Evolutionary conservation across 148 eudicot species (phyloP).

Genomic region (Selenicereus undatus): DNA sequence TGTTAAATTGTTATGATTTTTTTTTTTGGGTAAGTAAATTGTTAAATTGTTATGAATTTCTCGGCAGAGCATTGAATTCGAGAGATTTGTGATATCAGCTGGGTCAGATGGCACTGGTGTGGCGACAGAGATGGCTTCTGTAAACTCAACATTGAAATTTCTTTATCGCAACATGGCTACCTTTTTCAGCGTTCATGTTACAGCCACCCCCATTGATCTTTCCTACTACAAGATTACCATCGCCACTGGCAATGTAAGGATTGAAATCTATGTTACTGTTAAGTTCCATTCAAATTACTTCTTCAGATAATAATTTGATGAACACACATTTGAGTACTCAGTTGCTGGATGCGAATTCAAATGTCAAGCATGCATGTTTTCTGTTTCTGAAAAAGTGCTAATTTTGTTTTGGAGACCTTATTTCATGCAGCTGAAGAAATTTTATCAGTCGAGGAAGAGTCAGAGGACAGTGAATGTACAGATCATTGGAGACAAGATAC

Average conservation of each 20-base stretch:
- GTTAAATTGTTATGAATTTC: background rate
- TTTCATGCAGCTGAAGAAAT: constrained; percentile 62
- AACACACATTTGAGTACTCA: background rate
- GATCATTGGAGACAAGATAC: constrained; percentile 49
- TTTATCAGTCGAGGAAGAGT: constrained; percentile 63
- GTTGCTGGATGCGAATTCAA: background rate
- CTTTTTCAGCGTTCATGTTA: constrained; percentile 8
- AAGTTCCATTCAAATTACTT: too few relatives aligned
- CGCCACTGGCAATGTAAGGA: constrained; percentile 5
- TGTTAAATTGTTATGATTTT: background rate
- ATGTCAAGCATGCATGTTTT: background rate
- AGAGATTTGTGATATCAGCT: background rate
- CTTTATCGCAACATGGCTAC: background rate
- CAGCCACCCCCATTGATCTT: background rate
- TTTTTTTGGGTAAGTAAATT: too few relatives aligned
- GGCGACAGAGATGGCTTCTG: constrained; percentile 9
- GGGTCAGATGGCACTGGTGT: constrained; percentile 5
- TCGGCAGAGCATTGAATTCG: background rate
- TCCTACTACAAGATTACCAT: background rate
- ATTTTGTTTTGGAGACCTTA: background rate
- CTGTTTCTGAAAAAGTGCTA: background rate
- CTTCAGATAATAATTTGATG: too few relatives aligned
- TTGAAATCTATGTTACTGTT: background rate
- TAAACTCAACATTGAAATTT: constrained; percentile 1
- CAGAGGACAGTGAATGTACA: constrained; percentile 38